A percentile compares a stretch with the other conserved stretches of the same genome.
phyloP scores from a whole-genome alignment of 2,329 filamentous ascomycete genomes.

The Aspergillus sp. region DNA sequence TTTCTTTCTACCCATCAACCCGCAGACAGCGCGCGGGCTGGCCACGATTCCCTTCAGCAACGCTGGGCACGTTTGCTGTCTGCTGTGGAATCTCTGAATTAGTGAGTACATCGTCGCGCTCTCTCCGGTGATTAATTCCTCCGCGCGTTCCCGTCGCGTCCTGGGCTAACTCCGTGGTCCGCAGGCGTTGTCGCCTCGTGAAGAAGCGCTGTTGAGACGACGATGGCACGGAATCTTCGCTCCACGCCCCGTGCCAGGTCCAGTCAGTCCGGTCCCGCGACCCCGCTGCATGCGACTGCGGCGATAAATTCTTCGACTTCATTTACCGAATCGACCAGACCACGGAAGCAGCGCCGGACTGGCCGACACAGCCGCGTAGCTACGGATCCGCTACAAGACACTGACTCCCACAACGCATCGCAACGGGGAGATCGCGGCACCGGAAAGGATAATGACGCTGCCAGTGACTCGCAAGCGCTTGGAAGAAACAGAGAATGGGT shows the following conservation, averaged over 20 bases:
- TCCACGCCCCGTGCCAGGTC: conserved; percentile 30
- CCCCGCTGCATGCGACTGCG: conserved; percentile 22
- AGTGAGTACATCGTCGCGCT: conserved; percentile 19
- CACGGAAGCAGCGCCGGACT: conserved; percentile 32
- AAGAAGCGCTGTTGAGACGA: conserved; percentile 17
- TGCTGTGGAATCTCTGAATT: conserved; percentile 19
- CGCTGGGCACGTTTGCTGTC: conserved; percentile 28
- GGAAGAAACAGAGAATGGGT: conserved; percentile 41
- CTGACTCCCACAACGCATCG: conserved; percentile 12
- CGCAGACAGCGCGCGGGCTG: conserved; percentile 30
- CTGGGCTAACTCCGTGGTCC: conserved; percentile 20
- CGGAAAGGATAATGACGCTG: conserved; percentile 1
- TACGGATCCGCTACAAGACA: conserved; percentile 20
- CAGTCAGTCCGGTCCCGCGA: conserved; percentile 31
- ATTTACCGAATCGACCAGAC: conserved; percentile 27
- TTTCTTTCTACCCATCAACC: conserved; percentile 25
- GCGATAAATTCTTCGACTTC: conserved; percentile 19
- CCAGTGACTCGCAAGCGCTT: conserved; percentile 9
- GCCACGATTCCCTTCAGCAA: conserved; percentile 29
- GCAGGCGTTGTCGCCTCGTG: conserved; percentile 17
- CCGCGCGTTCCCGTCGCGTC: neutral
- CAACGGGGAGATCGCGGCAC: conserved; percentile 14
- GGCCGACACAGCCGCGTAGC: conserved; percentile 25
- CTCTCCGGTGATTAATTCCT: neutral
- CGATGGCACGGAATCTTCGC: conserved; percentile 36